Percentiles rank a stretch among this genome's conserved stretches.
Conservation (phyloP, 441 rosid genomes). For the Omphalea diandra region DNA sequence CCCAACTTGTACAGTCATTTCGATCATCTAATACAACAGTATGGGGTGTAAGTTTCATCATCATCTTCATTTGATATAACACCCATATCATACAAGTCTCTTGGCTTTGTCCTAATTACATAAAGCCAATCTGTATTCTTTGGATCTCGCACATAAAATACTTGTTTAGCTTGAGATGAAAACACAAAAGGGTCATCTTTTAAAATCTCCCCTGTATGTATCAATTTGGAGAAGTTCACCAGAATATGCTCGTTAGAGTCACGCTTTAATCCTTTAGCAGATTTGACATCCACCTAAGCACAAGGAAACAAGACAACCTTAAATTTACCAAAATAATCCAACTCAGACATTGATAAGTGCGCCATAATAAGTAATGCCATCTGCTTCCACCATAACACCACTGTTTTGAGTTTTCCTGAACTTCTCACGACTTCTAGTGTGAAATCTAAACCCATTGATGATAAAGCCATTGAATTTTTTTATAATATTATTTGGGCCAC, state of each 20-base stretch:
- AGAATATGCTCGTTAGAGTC: no score
- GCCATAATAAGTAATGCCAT: not conserved
- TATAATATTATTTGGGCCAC: not conserved
- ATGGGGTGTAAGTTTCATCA: no score
- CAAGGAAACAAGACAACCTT: not conserved
- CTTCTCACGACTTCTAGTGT: not conserved
- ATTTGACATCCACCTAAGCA: conserved; percentile 3
- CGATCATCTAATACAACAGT: no score
- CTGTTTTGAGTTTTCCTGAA: not conserved
- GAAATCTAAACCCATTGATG: conserved; percentile 1
- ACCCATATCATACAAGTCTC: no score
- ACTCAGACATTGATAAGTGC: not conserved
- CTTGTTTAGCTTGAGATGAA: not conserved
- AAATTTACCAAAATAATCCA: not conserved
- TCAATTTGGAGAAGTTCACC: no score
- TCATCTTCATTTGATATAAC: no score
- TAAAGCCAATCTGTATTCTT: not conserved
- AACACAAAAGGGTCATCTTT: no score
- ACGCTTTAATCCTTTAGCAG: no score
- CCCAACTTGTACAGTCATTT: no score
- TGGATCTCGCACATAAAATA: not conserved
- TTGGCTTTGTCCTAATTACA: not conserved
- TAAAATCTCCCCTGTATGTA: no score
- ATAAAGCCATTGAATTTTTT: not conserved
- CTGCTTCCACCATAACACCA: not conserved